Percentiles rank a stretch among this genome's conserved stretches.
These are phyloP conservation scores for Botrytis pseudocinerea DNA, from an alignment of 2,329 filamentous ascomycete species.

Conservation along the genomic window DNA sequence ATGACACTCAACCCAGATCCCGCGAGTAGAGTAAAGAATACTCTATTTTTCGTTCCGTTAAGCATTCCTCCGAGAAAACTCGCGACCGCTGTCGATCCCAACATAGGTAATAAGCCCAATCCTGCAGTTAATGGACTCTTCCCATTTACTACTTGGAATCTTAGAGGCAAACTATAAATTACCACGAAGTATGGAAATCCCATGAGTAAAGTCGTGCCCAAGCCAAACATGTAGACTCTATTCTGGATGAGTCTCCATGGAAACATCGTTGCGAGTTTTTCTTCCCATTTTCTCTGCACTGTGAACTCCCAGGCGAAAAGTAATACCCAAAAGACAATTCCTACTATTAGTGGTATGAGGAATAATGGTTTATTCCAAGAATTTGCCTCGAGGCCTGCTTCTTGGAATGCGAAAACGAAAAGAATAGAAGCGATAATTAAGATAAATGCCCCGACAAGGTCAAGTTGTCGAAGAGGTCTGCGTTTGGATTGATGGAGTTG, in stretches of 20 bases:
- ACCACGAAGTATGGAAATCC: conserved; percentile 60
- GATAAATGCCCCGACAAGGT: conserved; percentile 55
- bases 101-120: conserved; percentile 58
- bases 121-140: conserved; percentile 56
- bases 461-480: conserved; percentile 45
- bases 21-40: neutral
- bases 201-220: conserved; percentile 53
- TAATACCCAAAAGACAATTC: conserved; percentile 42
- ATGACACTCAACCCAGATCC: neutral
- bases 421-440: conserved; percentile 55
- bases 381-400: conserved; percentile 30
- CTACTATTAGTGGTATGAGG: conserved; percentile 46
- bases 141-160: conserved; percentile 59
- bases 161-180: conserved; percentile 59
- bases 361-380: conserved; percentile 48
- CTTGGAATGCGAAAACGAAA: conserved; percentile 59
- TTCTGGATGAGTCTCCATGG: conserved; percentile 29
- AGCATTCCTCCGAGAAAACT: neutral
- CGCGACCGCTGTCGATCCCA: conserved; percentile 56
- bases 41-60: neutral
- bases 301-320: conserved; percentile 47
- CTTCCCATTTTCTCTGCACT: conserved; percentile 36
- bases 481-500: conserved; percentile 48
- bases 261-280: conserved; percentile 30
- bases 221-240: conserved; percentile 29